Percentiles rank a stretch among this genome's conserved stretches.
These are phyloP conservation scores for Aplosporella prunicola DNA, from an alignment of 2,329 filamentous ascomycete species.

Conservation along the genomic window DNA sequence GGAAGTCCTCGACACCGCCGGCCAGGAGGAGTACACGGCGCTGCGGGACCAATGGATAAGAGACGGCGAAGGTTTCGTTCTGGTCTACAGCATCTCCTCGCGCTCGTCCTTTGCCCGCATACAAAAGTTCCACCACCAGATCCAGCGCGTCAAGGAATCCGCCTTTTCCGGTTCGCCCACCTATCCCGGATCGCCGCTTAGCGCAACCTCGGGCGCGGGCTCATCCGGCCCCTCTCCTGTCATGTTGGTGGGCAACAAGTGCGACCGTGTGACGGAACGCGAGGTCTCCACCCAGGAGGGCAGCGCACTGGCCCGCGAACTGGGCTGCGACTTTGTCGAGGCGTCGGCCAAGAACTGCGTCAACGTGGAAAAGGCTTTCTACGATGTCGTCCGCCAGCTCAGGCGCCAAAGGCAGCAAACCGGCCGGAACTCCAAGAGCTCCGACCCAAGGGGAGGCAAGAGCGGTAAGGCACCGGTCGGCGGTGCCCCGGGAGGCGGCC, in stretches of 20 bases:
- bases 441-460: constrained; percentile 10
- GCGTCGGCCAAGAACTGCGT: constrained; percentile 96
- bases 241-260: constrained; percentile 98
- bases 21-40: constrained; percentile 97
- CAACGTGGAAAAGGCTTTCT: constrained; percentile 97
- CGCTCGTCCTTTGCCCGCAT: constrained; percentile 92
- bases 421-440: constrained; percentile 10
- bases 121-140: constrained; percentile 92
- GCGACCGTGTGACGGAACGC: constrained; percentile 87
- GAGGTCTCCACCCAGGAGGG: constrained; percentile 97
- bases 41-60: constrained; percentile 97
- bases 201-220: constrained; percentile 43
- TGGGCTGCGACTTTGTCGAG: constrained; percentile 94
- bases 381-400: constrained; percentile 88
- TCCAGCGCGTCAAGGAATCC: constrained; percentile 93
- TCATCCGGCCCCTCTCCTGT: constrained; percentile 69
- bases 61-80: constrained; percentile 91
- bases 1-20: constrained; percentile 92
- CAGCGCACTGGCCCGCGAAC: constrained; percentile 77
- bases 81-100: constrained; percentile 98
- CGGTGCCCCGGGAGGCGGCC: constrained; percentile 5
- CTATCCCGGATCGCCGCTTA: constrained; percentile 66
- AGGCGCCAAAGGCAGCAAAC: constrained; percentile 62
- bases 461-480: constrained; percentile 2
- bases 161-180: constrained; percentile 61